These are phyloP conservation scores for Botrytis byssoidea DNA, from an alignment of 2,329 filamentous ascomycete species.

Conservation along the genomic window DNA sequence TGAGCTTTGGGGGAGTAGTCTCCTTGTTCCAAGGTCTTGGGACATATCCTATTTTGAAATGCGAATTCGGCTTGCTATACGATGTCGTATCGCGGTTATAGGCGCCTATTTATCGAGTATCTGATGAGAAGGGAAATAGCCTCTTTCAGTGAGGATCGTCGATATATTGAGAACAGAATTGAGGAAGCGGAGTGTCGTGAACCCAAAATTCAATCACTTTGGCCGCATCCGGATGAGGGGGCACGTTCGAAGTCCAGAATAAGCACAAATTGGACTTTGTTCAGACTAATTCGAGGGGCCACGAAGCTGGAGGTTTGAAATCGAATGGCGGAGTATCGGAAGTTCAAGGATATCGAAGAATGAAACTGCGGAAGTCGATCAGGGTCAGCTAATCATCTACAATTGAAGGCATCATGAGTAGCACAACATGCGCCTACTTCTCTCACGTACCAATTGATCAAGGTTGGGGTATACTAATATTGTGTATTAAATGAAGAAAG, in stretches of 20 bases:
- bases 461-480: neutral
- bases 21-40: conserved; percentile 59
- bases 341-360: conserved; percentile 19
- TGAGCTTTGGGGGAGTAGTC: conserved; percentile 63
- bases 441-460: conserved; percentile 21
- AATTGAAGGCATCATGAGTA: conserved; percentile 17
- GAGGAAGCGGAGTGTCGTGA: conserved; percentile 16
- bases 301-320: conserved; percentile 8
- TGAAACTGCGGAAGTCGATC: conserved; percentile 32
- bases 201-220: neutral
- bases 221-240: conserved; percentile 15
- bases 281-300: neutral
- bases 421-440: conserved; percentile 17
- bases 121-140: neutral
- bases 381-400: conserved; percentile 31
- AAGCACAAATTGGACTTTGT: conserved; percentile 7
- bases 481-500: neutral
- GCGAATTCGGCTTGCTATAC: neutral
- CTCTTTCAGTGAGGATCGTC: neutral
- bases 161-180: neutral
- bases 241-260: neutral
- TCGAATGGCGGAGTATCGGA: conserved; percentile 18
- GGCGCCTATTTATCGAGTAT: neutral
- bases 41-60: conserved; percentile 49
- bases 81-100: neutral